Base-by-base conservation (phyloP, 1,139 yeast genomes). In the Hyphopichia pseudoburtonii region DNA sequence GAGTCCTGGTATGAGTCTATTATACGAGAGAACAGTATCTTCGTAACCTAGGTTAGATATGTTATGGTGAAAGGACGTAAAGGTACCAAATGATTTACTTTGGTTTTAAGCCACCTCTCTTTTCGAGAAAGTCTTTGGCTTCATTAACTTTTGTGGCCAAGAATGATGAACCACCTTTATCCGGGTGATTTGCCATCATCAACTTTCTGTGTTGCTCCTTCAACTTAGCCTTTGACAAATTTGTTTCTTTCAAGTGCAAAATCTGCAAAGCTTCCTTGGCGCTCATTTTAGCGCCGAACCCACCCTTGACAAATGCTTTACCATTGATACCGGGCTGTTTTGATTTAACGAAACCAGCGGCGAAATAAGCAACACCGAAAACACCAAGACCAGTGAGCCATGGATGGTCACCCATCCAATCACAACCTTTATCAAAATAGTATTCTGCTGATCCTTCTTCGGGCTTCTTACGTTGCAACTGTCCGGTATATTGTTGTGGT, bases 171-270 rank as follows among this genome's bases (percentile, higher is more conserved):
- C 98, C 98, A 36, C 98, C 98, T 58, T 94, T 86, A 67, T 92
- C 98, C 10, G 98, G 98, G 59, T 92, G 98, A 66, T 92, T 92
- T 35, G 90, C 79, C 96, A 92, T 89, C 67, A 87, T 86, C 43
- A 70, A 60, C 58, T 77, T 79, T 66, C 98, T 80, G 63, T 92
- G 98, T 37, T 86, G 87, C 46, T 90, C 97, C 64, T 92, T 90
- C 56, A 92, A 73, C 57, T 80, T 86, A 46, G 85, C 75, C 63
- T 84, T 82, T 12, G 85, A 76, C 50, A 92, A 70, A 21, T 81
- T 82, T 25, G 85, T 74, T 60, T 90, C 97, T 51, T 85, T 84
- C 53, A 92, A 68, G 54, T 86, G 88, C 51, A 92, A 76, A 29
- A 92, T 87, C 58, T 82, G 94, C 43, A 92, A 73, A 2, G 98